Percentiles rank a stretch among this genome's conserved stretches.
Conservation (phyloP, 495 filamentous ascomycete species). For the Acidiella bohemica region DNA sequence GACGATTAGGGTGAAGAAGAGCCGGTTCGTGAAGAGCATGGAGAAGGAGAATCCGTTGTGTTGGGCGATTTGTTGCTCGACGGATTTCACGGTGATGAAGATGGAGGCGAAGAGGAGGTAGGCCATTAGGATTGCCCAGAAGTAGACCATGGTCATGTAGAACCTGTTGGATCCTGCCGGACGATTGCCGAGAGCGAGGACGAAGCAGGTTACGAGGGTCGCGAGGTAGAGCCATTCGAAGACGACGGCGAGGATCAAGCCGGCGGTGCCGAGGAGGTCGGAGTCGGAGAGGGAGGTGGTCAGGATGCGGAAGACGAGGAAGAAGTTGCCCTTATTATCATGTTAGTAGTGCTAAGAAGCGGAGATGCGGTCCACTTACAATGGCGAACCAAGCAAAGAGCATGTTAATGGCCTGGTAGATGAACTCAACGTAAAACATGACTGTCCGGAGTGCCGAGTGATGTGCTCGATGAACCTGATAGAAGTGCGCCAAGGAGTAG, state of each 20-base stretch:
- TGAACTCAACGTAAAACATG: conserved; percentile 80
- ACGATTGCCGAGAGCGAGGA: conserved; percentile 86
- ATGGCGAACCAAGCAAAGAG: conserved; percentile 99
- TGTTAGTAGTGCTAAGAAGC: conserved; percentile 1
- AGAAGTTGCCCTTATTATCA: conserved; percentile 72
- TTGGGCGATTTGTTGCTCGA: conserved; percentile 48
- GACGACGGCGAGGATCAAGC: conserved; percentile 68
- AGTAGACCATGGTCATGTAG: conserved; percentile 93
- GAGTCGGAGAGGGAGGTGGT: conserved; percentile 64
- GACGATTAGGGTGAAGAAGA: conserved; percentile 89
- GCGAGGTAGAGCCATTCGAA: conserved; percentile 96
- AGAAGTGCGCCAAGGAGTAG: conserved; percentile 87
- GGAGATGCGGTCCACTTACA: conserved; percentile 26
- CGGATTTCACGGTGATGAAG: conserved; percentile 83
- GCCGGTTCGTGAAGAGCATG: conserved; percentile 66
- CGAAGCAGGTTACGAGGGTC: conserved; percentile 85
- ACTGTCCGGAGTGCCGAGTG: conserved; percentile 80
- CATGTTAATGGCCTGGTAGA: conserved; percentile 91
- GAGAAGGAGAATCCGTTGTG: conserved; percentile 46
- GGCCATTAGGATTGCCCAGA: conserved; percentile 91
- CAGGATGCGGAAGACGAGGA: conserved; percentile 95
- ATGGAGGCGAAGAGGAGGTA: conserved; percentile 91
- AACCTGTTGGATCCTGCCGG: conserved; percentile 86
- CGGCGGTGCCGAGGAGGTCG: conserved; percentile 56
- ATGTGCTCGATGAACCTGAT: conserved; percentile 82